Base-by-base conservation (phyloP, 305 asterid species). In the Salvia sclarea region DNA sequence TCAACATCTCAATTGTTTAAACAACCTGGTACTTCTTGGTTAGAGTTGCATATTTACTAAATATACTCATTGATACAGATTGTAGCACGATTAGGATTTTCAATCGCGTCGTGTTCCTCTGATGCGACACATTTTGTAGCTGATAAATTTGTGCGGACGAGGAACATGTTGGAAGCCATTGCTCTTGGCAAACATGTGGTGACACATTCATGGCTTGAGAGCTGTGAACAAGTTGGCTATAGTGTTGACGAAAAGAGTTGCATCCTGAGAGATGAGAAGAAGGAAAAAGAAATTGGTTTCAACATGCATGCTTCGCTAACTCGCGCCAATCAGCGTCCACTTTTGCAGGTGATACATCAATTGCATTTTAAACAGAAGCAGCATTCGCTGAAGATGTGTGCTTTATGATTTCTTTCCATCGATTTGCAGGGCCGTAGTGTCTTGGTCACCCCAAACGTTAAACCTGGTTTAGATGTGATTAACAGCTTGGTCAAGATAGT, bases 81-180 rank as follows among this genome's bases (percentile, higher is more conserved):
- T 68, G 76, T 75, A 64, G 71, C 82, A 53, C 78, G 86, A 69
- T 48, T 87, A 9, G 95, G 95, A 55, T 79, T 80, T 77, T 81
- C 79, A 10, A 66, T 70, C 31, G 84, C 85, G 13, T 82, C 88
- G 37, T 75, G 84, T 61, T 79, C 89, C 80, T 71, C 82, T 3
- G 87, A 77, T 50, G 95, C 95, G 68, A 87, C 96, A 31, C 96
- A 89, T 78, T 89, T 87, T 62, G 79, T 89, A 70, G 73, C 95
- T 7, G 89, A 85, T 76, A 80, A 75, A 77, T 89, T 89, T 81
- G 72, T 78, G 38, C 82, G 96, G 71, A 89, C 92, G 49, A 85
- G 41, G 85, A 89, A 89, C 75, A 82, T 89, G 95, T 73, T 89
- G 80, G 92, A 85, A 82, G 82, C 92, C 73, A 85, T 85, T 73